Conservation (phyloP, 768 basidiomycete species). For the Mycena amicta region DNA sequence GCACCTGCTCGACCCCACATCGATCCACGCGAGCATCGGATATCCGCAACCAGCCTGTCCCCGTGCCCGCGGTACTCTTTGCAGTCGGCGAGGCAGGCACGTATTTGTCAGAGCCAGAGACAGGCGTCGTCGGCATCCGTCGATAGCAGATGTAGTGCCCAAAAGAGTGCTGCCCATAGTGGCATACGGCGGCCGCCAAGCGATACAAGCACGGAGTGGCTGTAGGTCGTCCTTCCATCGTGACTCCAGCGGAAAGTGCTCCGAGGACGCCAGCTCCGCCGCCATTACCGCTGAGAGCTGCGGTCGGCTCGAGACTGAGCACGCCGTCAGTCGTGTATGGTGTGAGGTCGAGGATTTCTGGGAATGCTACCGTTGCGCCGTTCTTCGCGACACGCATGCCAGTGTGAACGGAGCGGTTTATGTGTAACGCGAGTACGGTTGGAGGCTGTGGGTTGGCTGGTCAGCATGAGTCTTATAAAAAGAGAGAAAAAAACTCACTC, state of each 20-base stretch:
- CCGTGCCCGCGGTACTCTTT: conserved; percentile 35
- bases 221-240: conserved; percentile 41
- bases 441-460: conserved; percentile 55
- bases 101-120: conserved; percentile 31
- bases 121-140: conserved; percentile 64
- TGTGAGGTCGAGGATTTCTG: conserved; percentile 87
- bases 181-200: conserved; percentile 84
- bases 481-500: conserved; percentile 51
- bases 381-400: conserved; percentile 85
- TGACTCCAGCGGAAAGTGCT: background rate
- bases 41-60: conserved; percentile 83
- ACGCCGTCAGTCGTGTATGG: conserved; percentile 84
- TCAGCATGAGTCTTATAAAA: background rate
- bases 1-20: conserved; percentile 72
- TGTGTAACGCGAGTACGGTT: conserved; percentile 81
- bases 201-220: conserved; percentile 81
- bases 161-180: conserved; percentile 90
- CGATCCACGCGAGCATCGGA: conserved; percentile 84
- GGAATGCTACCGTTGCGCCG: conserved; percentile 76
- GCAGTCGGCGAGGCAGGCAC: conserved; percentile 28
- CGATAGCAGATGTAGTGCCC: conserved; percentile 95
- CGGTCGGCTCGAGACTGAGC: conserved; percentile 69
- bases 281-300: conserved; percentile 57
- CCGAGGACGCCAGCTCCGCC: conserved; percentile 31
- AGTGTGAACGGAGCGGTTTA: conserved; percentile 86